Conservation (phyloP, 768 basidiomycete genomes). For the Boletus fagicola region DNA sequence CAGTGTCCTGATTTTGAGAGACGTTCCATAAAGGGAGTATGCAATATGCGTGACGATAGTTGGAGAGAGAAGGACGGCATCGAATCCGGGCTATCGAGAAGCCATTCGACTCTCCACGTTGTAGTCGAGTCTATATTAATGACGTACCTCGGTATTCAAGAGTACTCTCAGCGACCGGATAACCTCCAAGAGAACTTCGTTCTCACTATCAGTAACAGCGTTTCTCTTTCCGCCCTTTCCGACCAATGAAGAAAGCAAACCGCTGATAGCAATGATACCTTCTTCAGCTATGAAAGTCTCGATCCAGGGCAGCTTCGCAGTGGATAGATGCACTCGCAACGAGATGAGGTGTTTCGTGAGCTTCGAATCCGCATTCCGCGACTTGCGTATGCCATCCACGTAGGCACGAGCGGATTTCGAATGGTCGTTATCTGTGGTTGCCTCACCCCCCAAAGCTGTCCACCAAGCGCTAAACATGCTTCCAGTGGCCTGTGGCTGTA, state of each 20-base stretch:
- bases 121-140: background rate
- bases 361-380: slow-evolving; percentile 54
- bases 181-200: slow-evolving; percentile 65
- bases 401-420: slow-evolving; percentile 58
- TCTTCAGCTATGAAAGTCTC: slow-evolving; percentile 63
- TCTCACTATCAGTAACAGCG: slow-evolving; percentile 61
- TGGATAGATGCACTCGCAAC: slow-evolving; percentile 82
- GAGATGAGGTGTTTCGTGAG: slow-evolving; percentile 77
- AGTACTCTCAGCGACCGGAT: slow-evolving; percentile 80
- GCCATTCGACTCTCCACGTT: background rate
- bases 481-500: slow-evolving; percentile 70
- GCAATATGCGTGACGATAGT: slow-evolving; percentile 69
- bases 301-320: slow-evolving; percentile 75
- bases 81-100: slow-evolving; percentile 63
- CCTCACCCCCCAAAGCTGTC: slow-evolving; percentile 61
- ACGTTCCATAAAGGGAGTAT: slow-evolving; percentile 64
- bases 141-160: slow-evolving; percentile 75
- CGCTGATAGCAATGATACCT: slow-evolving; percentile 64
- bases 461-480: slow-evolving; percentile 78
- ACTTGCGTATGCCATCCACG: slow-evolving; percentile 56
- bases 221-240: slow-evolving; percentile 66
- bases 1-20: slow-evolving; percentile 66
- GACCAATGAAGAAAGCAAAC: slow-evolving; percentile 57
- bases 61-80: slow-evolving; percentile 59
- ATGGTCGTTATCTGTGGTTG: slow-evolving; percentile 36